Conservation (phyloP, 2,329 filamentous ascomycete genomes). For the Beauveria brongniartii region DNA sequence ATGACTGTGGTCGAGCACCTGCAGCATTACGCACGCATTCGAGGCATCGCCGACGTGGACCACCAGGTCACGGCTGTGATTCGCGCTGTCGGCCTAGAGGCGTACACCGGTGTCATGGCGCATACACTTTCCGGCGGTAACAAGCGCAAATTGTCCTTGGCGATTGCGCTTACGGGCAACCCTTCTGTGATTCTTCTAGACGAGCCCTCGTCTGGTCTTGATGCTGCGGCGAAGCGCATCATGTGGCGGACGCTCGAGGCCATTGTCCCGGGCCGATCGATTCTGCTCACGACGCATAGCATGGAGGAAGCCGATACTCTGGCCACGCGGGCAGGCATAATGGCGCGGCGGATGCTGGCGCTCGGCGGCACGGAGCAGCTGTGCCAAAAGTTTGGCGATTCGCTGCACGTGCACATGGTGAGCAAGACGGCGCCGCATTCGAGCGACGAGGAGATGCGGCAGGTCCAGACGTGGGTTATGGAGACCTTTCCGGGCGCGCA, state of each 20-base stretch:
- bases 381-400: conserved; percentile 61
- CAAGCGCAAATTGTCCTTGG: conserved; percentile 65
- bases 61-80: conserved; percentile 59
- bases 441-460: conserved; percentile 52
- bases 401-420: conserved; percentile 69
- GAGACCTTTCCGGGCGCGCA: conserved; percentile 50
- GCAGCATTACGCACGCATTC: conserved; percentile 61
- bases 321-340: conserved; percentile 57
- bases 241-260: conserved; percentile 67
- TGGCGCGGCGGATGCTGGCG: conserved; percentile 73
- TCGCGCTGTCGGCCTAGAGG: conserved; percentile 54
- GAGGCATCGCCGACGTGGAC: conserved; percentile 49
- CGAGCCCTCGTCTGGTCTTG: conserved; percentile 66
- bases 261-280: conserved; percentile 56
- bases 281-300: conserved; percentile 68
- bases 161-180: conserved; percentile 69
- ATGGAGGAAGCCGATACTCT: conserved; percentile 78
- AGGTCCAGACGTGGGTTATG: conserved; percentile 55
- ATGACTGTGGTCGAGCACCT: conserved; percentile 69
- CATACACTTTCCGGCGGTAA: conserved; percentile 66
- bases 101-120: conserved; percentile 56
- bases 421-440: conserved; percentile 64
- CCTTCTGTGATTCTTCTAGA: conserved; percentile 67
- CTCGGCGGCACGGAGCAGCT: conserved; percentile 63
- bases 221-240: conserved; percentile 63